These are phyloP conservation scores for Aquanectria penicillioides DNA, from an alignment of 2,329 filamentous ascomycete species.

Conservation along the genomic window DNA sequence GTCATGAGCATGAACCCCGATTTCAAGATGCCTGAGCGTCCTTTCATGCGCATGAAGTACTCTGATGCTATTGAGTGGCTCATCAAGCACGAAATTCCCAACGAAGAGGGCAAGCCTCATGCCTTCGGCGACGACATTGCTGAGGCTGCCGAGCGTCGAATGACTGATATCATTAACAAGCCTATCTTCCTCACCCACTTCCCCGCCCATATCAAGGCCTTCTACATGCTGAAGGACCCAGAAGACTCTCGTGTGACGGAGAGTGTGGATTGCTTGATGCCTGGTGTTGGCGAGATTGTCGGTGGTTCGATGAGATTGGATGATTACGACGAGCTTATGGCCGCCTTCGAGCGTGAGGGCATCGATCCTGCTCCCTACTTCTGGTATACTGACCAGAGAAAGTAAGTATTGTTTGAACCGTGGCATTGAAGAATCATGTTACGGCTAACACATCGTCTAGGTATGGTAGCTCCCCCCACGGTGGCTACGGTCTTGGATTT, in stretches of 20 bases:
- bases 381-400: slow-evolving; percentile 98
- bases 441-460: slow-evolving; percentile 7
- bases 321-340: slow-evolving; percentile 88
- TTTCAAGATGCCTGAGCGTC: slow-evolving; percentile 82
- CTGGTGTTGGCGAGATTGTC: neutral
- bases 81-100: slow-evolving; percentile 86
- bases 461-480: slow-evolving; percentile 88
- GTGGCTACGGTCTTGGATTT: slow-evolving; percentile 91
- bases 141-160: slow-evolving; percentile 93
- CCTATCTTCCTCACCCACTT: slow-evolving; percentile 98
- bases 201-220: slow-evolving; percentile 82
- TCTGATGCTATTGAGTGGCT: slow-evolving; percentile 95
- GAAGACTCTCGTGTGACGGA: neutral
- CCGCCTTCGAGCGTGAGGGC: slow-evolving; percentile 85
- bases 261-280: neutral
- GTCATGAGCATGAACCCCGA: slow-evolving; percentile 91
- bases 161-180: slow-evolving; percentile 96
- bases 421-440: neutral
- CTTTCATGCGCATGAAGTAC: slow-evolving; percentile 96
- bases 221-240: neutral
- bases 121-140: slow-evolving; percentile 97
- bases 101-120: slow-evolving; percentile 92
- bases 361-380: slow-evolving; percentile 90
- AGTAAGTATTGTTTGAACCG: slow-evolving; percentile 59
- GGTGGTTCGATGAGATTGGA: slow-evolving; percentile 93